phyloP scores from a whole-genome alignment of 2,329 filamentous ascomycete species.

The Penicillium sp. region DNA sequence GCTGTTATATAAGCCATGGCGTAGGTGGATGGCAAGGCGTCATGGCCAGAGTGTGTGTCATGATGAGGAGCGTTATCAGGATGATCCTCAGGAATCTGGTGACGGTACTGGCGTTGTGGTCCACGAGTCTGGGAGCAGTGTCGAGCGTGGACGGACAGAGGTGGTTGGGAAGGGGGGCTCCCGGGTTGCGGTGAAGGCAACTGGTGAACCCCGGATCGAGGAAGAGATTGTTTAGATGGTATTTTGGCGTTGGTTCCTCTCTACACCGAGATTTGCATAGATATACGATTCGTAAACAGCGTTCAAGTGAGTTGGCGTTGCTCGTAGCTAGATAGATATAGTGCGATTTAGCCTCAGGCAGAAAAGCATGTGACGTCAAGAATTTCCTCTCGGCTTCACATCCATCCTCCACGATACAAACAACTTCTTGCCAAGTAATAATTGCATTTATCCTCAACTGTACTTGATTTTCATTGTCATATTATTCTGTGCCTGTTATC shows the following conservation, averaged over 20 bases:
- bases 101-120: not conserved
- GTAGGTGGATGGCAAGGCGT: conserved; percentile 54
- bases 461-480: not conserved
- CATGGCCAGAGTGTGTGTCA: conserved; percentile 19
- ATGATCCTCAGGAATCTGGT: conserved; percentile 11
- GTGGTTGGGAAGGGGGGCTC: conserved; percentile 12
- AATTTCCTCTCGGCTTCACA: too few species aligned
- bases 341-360: conserved; percentile 5
- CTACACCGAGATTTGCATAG: not conserved
- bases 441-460: not conserved
- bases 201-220: conserved; percentile 11
- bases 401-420: not conserved
- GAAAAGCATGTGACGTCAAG: conserved; percentile 8
- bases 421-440: not conserved
- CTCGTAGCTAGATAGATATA: not conserved
- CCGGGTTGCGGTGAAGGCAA: conserved; percentile 17
- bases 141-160: not conserved
- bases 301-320: not conserved
- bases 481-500: not conserved
- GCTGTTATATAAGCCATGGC: conserved; percentile 76
- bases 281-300: not conserved
- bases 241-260: not conserved
- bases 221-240: conserved; percentile 15
- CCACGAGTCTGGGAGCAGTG: not conserved
- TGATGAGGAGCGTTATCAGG: conserved; percentile 25